A percentile compares a stretch with the other conserved stretches of the same genome.
phyloP scores from a whole-genome alignment of 2,329 filamentous ascomycete species.

The Neonectria hederae region DNA sequence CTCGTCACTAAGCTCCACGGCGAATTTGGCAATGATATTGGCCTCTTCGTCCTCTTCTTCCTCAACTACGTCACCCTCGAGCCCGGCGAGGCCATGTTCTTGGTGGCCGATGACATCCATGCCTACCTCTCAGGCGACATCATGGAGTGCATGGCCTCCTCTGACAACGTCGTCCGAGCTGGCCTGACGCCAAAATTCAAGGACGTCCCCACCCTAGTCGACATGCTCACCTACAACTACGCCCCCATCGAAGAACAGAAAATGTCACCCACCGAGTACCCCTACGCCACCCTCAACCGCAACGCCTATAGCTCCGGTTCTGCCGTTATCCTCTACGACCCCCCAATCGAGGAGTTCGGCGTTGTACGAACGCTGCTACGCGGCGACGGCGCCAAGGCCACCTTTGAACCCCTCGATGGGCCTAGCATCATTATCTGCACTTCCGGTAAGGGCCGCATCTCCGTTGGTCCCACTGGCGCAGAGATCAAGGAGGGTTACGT shows the following conservation, averaged over 20 bases:
- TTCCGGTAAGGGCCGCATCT: constrained; percentile 81
- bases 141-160: constrained; percentile 98
- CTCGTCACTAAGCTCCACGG: constrained; percentile 80
- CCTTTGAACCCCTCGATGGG: constrained; percentile 86
- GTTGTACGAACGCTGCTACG: constrained; percentile 85
- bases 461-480: constrained; percentile 82
- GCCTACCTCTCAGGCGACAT: constrained; percentile 94
- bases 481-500: constrained; percentile 78
- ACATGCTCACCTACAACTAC: constrained; percentile 94
- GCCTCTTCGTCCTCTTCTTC: constrained; percentile 95
- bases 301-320: constrained; percentile 82
- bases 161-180: constrained; percentile 97
- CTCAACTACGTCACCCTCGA: constrained; percentile 92
- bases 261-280: constrained; percentile 86
- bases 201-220: constrained; percentile 87
- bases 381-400: constrained; percentile 78
- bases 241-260: constrained; percentile 96
- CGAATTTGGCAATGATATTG: constrained; percentile 90
- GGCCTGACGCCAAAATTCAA: constrained; percentile 99
- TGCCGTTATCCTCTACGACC: constrained; percentile 82
- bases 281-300: constrained; percentile 85
- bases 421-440: constrained; percentile 96
- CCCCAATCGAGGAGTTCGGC: constrained; percentile 95
- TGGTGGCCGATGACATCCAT: constrained; percentile 96
- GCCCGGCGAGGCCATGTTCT: constrained; percentile 93